Evolutionary conservation across 2,329 filamentous ascomycete genomes (phyloP).

Genomic region (Arthrinium phaeospermum): DNA sequence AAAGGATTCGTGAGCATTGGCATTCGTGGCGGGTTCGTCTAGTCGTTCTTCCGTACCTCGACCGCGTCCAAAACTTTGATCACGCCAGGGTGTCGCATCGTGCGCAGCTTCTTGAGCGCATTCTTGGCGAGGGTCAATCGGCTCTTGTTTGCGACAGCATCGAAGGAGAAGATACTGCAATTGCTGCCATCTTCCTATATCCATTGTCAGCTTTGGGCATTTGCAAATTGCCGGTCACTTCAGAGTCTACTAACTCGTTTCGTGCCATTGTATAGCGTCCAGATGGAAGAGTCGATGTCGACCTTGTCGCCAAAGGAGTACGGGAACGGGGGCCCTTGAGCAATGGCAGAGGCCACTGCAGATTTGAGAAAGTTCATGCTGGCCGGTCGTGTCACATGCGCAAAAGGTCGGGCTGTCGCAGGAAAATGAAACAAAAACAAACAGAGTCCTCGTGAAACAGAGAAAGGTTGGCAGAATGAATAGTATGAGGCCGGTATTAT

Average conservation of each 20-base stretch:
- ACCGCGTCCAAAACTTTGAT: constrained; percentile 94
- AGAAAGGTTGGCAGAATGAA: background rate
- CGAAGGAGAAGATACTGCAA: constrained; percentile 97
- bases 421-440: background rate
- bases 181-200: constrained; percentile 86
- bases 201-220: constrained; percentile 18
- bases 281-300: constrained; percentile 91
- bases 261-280: constrained; percentile 94
- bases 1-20: background rate
- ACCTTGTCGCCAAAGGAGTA: constrained; percentile 93
- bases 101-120: constrained; percentile 90
- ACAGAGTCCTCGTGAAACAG: constrained; percentile 4
- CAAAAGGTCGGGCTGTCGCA: background rate
- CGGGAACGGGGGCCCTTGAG: constrained; percentile 90
- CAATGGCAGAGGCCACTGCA: constrained; percentile 94
- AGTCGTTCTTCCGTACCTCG: constrained; percentile 64
- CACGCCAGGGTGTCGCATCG: constrained; percentile 90
- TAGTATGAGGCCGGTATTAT: background rate
- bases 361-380: constrained; percentile 99
- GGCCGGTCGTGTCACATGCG: background rate
- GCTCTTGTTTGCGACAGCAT: constrained; percentile 79
- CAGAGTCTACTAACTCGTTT: constrained; percentile 68
- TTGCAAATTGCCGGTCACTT: background rate
- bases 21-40: background rate
- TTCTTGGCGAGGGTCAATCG: constrained; percentile 88